Evolutionary conservation across 225 moss, liverwort and hornwort species (phyloP).

Genomic region (Bryoerythrophyllum caledonicum): DNA sequence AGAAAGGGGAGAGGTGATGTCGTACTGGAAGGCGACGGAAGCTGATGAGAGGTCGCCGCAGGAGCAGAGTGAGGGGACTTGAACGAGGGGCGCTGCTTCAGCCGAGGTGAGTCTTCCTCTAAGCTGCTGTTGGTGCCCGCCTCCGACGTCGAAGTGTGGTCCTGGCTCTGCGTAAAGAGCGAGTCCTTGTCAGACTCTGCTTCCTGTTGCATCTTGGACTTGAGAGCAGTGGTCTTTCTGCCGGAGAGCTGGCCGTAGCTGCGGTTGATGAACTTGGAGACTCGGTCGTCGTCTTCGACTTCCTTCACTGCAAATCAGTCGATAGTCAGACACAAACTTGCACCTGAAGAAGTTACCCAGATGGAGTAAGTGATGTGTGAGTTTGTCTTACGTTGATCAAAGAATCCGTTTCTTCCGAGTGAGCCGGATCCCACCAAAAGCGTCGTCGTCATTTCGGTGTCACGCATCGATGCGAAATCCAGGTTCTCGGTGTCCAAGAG

Average conservation of each 20-base stretch:
- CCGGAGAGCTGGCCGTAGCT: constrained; percentile 36
- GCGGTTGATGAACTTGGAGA: constrained; percentile 36
- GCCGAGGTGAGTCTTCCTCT: constrained; percentile 59
- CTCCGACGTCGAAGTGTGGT: constrained; percentile 56
- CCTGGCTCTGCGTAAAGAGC: constrained; percentile 49
- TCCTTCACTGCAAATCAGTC: constrained; percentile 31
- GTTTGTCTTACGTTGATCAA: constrained; percentile 42
- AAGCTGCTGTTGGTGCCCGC: constrained; percentile 54
- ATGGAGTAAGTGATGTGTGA: not conserved
- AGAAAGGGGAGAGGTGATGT: not conserved
- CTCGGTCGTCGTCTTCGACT: constrained; percentile 36
- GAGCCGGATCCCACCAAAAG: constrained; percentile 58
- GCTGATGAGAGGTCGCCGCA: constrained; percentile 26
- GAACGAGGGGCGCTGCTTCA: constrained; percentile 39
- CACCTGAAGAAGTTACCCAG: not conserved
- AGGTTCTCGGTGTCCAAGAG: constrained; percentile 66
- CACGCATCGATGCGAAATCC: constrained; percentile 56
- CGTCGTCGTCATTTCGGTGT: constrained; percentile 54
- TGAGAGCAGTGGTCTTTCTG: constrained; percentile 16
- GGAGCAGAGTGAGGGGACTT: constrained; percentile 29
- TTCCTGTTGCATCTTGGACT: constrained; percentile 33
- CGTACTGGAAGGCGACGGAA: constrained; percentile 38
- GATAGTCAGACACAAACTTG: not conserved
- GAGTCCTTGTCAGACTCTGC: constrained; percentile 59
- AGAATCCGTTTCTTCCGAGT: constrained; percentile 61